Conservation (phyloP, 352 stramenopile species). For the Phytophthora aleatoria region DNA sequence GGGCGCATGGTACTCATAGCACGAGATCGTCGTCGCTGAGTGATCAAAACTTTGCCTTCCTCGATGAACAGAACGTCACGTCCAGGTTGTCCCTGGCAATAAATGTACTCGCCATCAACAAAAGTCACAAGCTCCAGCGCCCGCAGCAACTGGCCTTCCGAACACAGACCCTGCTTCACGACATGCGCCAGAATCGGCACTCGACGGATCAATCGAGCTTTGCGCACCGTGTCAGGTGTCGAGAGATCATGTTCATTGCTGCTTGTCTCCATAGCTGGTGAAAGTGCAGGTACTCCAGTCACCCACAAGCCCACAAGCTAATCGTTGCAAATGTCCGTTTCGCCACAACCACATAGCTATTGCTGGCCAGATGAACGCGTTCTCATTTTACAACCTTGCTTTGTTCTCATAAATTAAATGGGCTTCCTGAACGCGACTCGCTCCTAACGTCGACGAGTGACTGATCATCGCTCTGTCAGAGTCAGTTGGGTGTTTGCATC, state of each 20-base stretch:
- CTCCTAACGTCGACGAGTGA: background rate
- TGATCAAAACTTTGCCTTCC: constrained; percentile 71
- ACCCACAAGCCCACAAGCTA: background rate
- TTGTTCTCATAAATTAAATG: constrained; percentile 40
- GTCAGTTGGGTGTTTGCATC: constrained; percentile 5
- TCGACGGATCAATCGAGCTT: constrained; percentile 45
- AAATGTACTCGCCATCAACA: constrained; percentile 70
- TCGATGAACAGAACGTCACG: constrained; percentile 77
- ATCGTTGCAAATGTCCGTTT: constrained; percentile 19
- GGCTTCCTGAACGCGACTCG: constrained; percentile 13
- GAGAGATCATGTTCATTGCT: constrained; percentile 17
- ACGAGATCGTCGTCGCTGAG: constrained; percentile 44
- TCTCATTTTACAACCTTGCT: constrained; percentile 20
- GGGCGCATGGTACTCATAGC: constrained; percentile 24
- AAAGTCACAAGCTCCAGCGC: constrained; percentile 43
- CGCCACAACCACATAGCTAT: constrained; percentile 12
- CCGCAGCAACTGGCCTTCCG: constrained; percentile 45
- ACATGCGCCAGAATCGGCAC: constrained; percentile 62
- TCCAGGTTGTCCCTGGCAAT: constrained; percentile 58
- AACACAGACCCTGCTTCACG: constrained; percentile 49
- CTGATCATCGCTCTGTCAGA: constrained; percentile 18
- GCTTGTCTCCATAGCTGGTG: constrained; percentile 14
- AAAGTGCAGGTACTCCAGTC: too few relatives aligned
- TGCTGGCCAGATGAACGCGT: constrained; percentile 5
- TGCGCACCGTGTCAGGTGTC: constrained; percentile 42